Conservation (phyloP, 805 yeast genomes). For the Candida khao-thaluensis region DNA sequence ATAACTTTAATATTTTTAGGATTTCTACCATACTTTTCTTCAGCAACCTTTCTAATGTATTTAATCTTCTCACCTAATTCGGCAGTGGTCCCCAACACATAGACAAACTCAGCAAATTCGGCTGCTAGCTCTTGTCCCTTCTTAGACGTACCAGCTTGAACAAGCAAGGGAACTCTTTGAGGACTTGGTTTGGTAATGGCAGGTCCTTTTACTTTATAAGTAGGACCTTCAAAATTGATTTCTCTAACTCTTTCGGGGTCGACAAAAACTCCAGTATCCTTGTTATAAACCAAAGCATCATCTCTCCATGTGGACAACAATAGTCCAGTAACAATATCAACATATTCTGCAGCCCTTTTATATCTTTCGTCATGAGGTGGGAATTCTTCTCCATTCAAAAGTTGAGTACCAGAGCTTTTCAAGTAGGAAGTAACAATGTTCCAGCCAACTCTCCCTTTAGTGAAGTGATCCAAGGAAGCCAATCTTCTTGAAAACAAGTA, state of each 20-base stretch:
- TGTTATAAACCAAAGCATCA: constrained; percentile 34
- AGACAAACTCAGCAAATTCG: constrained; percentile 42
- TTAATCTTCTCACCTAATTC: constrained; percentile 27
- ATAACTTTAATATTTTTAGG: constrained; percentile 37
- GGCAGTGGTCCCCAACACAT: constrained; percentile 33
- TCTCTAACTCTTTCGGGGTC: constrained; percentile 41
- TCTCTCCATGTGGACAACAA: constrained; percentile 46
- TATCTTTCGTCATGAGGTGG: constrained; percentile 45
- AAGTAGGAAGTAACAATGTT: constrained; percentile 44
- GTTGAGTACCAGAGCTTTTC: constrained; percentile 41
- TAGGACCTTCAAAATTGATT: constrained; percentile 41
- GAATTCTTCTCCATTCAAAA: constrained; percentile 33
- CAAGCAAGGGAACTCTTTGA: constrained; percentile 43
- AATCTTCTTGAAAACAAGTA: constrained; percentile 42
- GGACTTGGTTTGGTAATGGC: constrained; percentile 39
- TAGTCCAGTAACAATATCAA: constrained; percentile 40
- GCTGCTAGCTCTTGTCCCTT: constrained; percentile 44
- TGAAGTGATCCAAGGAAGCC: constrained; percentile 44
- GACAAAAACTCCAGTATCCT: constrained; percentile 29
- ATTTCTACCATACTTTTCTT: constrained; percentile 30
- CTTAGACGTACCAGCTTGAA: constrained; percentile 47
- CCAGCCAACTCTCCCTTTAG: constrained; percentile 49
- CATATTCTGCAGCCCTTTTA: constrained; percentile 39
- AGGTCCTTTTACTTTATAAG: constrained; percentile 45
- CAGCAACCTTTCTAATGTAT: constrained; percentile 32